phyloP scores from a whole-genome alignment of 139 green algal species.

The Picocystis salinarum region DNA sequence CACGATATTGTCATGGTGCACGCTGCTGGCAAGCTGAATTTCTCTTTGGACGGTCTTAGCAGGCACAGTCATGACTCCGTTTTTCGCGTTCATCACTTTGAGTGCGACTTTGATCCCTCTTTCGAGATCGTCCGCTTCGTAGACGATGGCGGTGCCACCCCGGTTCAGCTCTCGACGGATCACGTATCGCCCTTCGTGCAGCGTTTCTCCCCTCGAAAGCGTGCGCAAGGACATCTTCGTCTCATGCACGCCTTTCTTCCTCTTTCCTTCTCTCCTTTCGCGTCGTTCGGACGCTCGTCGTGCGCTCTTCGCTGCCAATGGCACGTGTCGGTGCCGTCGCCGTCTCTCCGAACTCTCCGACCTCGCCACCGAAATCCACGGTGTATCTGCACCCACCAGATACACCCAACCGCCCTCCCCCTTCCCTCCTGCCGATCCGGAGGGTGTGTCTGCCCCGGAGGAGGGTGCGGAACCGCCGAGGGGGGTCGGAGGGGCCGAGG shows the following conservation, averaged over 20 bases:
- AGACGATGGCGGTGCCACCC: slow-evolving; percentile 39
- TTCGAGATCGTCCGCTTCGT: slow-evolving; percentile 19
- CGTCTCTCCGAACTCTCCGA: no score
- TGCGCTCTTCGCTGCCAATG: no score
- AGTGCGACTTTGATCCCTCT: slow-evolving; percentile 1
- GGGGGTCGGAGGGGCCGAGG: no score
- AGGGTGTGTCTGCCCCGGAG: no score
- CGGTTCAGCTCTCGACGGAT: slow-evolving; percentile 27
- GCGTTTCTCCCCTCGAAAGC: slow-evolving; percentile 8
- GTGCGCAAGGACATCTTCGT: no score
- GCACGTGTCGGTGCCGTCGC: no score
- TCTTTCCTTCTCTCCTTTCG: background rate
- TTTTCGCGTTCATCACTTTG: slow-evolving; percentile 18
- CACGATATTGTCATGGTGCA: slow-evolving; percentile 37
- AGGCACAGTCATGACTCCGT: slow-evolving; percentile 5
- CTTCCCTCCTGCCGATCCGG: no score
- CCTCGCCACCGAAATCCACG: no score
- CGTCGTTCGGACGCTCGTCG: background rate
- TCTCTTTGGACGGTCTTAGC: slow-evolving; percentile 7
- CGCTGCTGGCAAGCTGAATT: background rate
- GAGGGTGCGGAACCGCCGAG: no score
- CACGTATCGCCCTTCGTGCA: slow-evolving; percentile 19
- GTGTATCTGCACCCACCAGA: no score
- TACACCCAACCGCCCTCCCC: no score
- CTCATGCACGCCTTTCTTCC: background rate